These are phyloP conservation scores for Raffaelea albimanens DNA, from an alignment of 2,329 filamentous ascomycete species.

Conservation along the genomic window DNA sequence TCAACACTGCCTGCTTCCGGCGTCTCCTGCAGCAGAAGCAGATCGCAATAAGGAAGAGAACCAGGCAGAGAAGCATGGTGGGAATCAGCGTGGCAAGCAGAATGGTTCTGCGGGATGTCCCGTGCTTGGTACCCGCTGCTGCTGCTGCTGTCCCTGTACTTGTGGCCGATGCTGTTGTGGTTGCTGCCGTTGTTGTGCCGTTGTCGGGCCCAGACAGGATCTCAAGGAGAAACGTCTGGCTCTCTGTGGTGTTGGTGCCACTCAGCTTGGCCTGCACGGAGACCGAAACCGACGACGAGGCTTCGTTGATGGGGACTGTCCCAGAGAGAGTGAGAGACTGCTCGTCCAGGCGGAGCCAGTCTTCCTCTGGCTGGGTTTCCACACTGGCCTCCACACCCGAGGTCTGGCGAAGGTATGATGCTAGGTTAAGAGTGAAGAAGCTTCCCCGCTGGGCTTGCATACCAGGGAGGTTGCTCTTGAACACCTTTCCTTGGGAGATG, in stretches of 20 bases:
- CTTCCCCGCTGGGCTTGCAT: conserved; percentile 31
- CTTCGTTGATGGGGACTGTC: conserved; percentile 25
- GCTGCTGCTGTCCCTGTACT: conserved; percentile 10
- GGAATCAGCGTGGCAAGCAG: conserved; percentile 36
- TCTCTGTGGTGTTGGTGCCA: conserved; percentile 23
- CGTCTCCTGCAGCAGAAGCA: conserved; percentile 20
- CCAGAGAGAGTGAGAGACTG: conserved; percentile 27
- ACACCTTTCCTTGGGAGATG: conserved; percentile 23
- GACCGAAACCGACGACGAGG: conserved; percentile 16
- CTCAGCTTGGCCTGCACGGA: conserved; percentile 23
- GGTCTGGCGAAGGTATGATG: conserved; percentile 30
- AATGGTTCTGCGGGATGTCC: conserved; percentile 17
- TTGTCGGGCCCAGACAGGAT: conserved; percentile 20
- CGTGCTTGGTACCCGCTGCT: conserved; percentile 10
- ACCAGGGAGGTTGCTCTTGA: conserved; percentile 28
- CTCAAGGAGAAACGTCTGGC: conserved; percentile 25
- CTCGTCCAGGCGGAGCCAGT: conserved; percentile 33
- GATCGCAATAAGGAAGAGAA: conserved; percentile 18
- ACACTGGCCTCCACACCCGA: conserved; percentile 27
- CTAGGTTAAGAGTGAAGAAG: conserved; percentile 31
- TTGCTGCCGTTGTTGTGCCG: conserved; percentile 16
- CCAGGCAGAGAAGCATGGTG: conserved; percentile 26
- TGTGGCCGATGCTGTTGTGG: conserved; percentile 7
- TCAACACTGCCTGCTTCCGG: conserved; percentile 10
- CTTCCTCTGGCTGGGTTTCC: conserved; percentile 22